Evolutionary conservation across 208 protist species (phyloP).

Genomic region (Angomonas ambiguus): DNA sequence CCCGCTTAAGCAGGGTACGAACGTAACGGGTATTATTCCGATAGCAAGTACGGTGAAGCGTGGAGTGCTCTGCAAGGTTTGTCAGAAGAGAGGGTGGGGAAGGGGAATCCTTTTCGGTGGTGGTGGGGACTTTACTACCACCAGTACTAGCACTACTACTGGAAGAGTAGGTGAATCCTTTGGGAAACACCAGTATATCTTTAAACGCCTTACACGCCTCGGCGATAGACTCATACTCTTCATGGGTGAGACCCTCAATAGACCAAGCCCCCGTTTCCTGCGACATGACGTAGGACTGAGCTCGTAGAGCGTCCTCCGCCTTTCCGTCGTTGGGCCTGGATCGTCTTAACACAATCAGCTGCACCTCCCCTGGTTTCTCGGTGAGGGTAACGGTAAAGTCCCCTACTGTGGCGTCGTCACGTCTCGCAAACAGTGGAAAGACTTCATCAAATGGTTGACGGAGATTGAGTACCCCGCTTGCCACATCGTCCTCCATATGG

Average conservation of each 20-base stretch:
- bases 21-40: conserved; percentile 83
- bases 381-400: conserved; percentile 71
- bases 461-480: conserved; percentile 47
- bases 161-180: conserved; percentile 20
- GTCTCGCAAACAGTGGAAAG: conserved; percentile 31
- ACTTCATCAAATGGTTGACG: conserved; percentile 49
- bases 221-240: conserved; percentile 68
- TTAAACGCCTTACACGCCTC: conserved; percentile 63
- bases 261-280: conserved; percentile 75
- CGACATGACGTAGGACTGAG: conserved; percentile 41
- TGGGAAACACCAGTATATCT: conserved; percentile 55
- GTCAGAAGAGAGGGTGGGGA: too few species aligned
- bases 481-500: conserved; percentile 62
- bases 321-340: neutral
- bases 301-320: neutral
- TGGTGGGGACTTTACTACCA: neutral
- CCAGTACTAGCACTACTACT: neutral
- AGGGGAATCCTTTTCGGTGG: neutral
- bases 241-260: conserved; percentile 48
- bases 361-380: conserved; percentile 51
- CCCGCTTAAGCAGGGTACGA: conserved; percentile 63
- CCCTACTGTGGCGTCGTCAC: conserved; percentile 49
- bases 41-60: conserved; percentile 85
- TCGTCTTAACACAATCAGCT: conserved; percentile 40
- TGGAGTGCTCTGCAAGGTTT: conserved; percentile 25